phyloP scores from a whole-genome alignment of 192 early-diverging fungal genomes.

The Podila epigama region DNA sequence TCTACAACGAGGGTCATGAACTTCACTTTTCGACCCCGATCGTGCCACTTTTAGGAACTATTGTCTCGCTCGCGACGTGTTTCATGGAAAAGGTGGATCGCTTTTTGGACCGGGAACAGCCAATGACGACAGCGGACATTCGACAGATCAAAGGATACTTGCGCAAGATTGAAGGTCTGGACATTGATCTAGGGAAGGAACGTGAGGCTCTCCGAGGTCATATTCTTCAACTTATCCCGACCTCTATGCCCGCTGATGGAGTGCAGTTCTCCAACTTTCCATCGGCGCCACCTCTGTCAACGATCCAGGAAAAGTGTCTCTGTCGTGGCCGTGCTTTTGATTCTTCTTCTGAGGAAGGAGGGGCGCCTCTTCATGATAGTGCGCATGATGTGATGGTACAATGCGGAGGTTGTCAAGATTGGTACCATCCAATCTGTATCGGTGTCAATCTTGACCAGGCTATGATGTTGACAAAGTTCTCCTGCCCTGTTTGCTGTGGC shows the following conservation, averaged over 20 bases:
- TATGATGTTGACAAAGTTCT: slow-evolving; percentile 52
- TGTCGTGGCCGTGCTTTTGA: background rate
- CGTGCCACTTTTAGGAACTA: slow-evolving; percentile 10
- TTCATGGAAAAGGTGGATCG: slow-evolving; percentile 13
- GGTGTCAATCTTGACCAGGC: slow-evolving; percentile 53
- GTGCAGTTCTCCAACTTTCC: slow-evolving; percentile 16
- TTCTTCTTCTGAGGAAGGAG: background rate
- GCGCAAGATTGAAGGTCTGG: slow-evolving; percentile 52
- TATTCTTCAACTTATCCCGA: slow-evolving; percentile 31
- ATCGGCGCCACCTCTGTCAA: slow-evolving; percentile 16
- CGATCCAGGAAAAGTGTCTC: slow-evolving; percentile 8
- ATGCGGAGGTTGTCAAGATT: slow-evolving; percentile 70
- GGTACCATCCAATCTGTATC: slow-evolving; percentile 72
- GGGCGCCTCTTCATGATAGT: background rate
- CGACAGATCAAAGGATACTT: slow-evolving; percentile 41
- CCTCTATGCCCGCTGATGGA: slow-evolving; percentile 13
- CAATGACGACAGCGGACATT: slow-evolving; percentile 34
- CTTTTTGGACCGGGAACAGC: slow-evolving; percentile 22
- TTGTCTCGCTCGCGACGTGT: slow-evolving; percentile 1
- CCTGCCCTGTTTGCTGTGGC: slow-evolving; percentile 65
- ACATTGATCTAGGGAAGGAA: slow-evolving; percentile 49
- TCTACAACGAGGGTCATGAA: slow-evolving; percentile 44
- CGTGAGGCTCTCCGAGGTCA: slow-evolving; percentile 49
- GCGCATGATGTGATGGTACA: slow-evolving; percentile 56
- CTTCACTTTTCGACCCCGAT: slow-evolving; percentile 54